Evolutionary conservation across 345 rosid genomes (phyloP).

Genomic region (Corchorus olitorius): DNA sequence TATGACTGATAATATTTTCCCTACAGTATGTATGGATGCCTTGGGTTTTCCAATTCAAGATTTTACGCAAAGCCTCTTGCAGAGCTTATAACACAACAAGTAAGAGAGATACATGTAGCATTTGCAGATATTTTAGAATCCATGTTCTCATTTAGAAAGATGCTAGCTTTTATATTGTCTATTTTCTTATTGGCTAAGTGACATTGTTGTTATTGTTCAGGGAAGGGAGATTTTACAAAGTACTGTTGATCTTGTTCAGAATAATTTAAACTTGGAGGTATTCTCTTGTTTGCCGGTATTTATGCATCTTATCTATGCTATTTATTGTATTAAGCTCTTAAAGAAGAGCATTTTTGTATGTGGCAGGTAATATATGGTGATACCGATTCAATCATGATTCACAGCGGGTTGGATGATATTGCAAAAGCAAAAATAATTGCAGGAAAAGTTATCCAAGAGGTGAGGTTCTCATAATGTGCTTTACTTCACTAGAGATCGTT

Average conservation of each 20-base stretch:
- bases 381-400: slow-evolving; percentile 98
- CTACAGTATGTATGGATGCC: slow-evolving; percentile 99
- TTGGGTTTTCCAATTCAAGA: slow-evolving; percentile 97
- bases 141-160: not conserved
- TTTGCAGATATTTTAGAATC: slow-evolving; percentile 10
- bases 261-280: slow-evolving; percentile 89
- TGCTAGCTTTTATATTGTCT: slow-evolving; percentile 2
- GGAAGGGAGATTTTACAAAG: slow-evolving; percentile 97
- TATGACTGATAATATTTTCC: slow-evolving; percentile 21
- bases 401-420: slow-evolving; percentile 88
- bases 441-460: slow-evolving; percentile 92
- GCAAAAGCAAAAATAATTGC: slow-evolving; percentile 77
- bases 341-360: slow-evolving; percentile 30
- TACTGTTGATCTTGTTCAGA: slow-evolving; percentile 95
- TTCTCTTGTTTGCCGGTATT: slow-evolving; percentile 26
- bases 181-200: slow-evolving; percentile 16
- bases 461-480: slow-evolving; percentile 33
- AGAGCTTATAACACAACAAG: slow-evolving; percentile 92
- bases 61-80: slow-evolving; percentile 99
- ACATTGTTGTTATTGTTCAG: slow-evolving; percentile 43
- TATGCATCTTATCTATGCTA: slow-evolving; percentile 25
- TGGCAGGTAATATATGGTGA: slow-evolving; percentile 95
- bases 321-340: slow-evolving; percentile 21
- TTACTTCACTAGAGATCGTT: not conserved
- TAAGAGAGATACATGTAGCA: slow-evolving; percentile 33